A percentile compares a stretch with the other conserved stretches of the same genome.
These are phyloP conservation scores for Citrullus amarus DNA, from an alignment of 306 rosid genomes.

Conservation along the genomic window DNA sequence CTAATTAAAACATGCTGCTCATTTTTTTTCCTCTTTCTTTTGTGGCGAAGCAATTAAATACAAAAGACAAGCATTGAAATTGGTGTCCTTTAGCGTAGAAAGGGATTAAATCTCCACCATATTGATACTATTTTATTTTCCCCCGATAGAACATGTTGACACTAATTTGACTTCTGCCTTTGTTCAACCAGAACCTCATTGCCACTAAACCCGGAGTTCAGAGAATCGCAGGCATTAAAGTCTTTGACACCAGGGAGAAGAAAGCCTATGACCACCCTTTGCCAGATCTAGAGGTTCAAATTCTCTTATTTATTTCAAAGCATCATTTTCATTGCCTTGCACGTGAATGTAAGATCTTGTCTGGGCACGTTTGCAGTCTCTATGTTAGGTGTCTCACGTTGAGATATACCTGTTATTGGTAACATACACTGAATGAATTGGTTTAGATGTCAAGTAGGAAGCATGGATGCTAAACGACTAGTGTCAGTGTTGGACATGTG, in stretches of 20 bases:
- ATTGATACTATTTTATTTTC: background rate
- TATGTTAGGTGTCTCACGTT: background rate
- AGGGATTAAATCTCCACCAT: background rate
- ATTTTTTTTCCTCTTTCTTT: background rate
- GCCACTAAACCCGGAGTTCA: constrained; percentile 92
- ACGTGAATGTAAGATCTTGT: background rate
- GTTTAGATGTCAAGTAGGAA: background rate
- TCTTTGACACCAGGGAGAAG: constrained; percentile 58
- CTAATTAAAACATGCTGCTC: background rate
- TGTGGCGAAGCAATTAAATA: background rate
- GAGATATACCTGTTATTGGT: background rate
- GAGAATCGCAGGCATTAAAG: constrained; percentile 72
- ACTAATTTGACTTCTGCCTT: constrained; percentile 1
- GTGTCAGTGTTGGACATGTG: background rate
- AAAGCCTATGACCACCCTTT: constrained; percentile 68
- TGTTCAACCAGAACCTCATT: constrained; percentile 61
- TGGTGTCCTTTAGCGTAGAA: background rate
- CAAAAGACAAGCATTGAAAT: background rate
- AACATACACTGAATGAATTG: background rate
- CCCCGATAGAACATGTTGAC: background rate
- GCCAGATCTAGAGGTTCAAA: constrained; percentile 78
- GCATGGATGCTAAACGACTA: background rate
- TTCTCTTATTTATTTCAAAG: background rate
- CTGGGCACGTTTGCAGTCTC: background rate
- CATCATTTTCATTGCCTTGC: background rate